These are phyloP conservation scores for Fusarium denticulatum DNA, from an alignment of 2,329 filamentous ascomycete species.

Conservation along the genomic window DNA sequence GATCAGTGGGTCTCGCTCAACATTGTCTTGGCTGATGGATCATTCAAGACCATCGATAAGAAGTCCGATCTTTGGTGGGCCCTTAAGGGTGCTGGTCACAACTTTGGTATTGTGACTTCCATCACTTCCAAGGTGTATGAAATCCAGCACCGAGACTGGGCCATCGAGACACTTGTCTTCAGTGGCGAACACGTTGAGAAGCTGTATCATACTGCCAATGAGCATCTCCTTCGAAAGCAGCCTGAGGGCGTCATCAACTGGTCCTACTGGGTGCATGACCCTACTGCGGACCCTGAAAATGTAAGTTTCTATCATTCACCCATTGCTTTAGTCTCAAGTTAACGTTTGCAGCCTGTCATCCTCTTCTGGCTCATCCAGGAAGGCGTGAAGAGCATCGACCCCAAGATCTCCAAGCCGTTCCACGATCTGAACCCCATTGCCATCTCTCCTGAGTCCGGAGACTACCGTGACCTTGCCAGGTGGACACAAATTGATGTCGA, in stretches of 20 bases:
- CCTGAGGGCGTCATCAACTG: slow-evolving; percentile 59
- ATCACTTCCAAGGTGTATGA: slow-evolving; percentile 47
- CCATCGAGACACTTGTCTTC: slow-evolving; percentile 54
- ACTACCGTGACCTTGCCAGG: slow-evolving; percentile 35
- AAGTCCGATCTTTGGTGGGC: slow-evolving; percentile 50
- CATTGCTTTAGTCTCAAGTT: background rate
- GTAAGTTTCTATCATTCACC: slow-evolving; percentile 37
- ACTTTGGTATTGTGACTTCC: slow-evolving; percentile 49
- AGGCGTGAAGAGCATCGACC: slow-evolving; percentile 53
- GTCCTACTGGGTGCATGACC: slow-evolving; percentile 58
- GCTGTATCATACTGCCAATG: slow-evolving; percentile 58
- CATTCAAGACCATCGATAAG: slow-evolving; percentile 34
- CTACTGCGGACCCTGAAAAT: slow-evolving; percentile 53
- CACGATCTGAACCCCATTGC: slow-evolving; percentile 53
- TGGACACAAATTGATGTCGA: slow-evolving; percentile 36
- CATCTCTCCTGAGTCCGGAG: slow-evolving; percentile 36
- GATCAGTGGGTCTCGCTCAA: slow-evolving; percentile 49
- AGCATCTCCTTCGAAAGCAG: slow-evolving; percentile 55
- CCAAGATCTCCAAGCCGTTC: slow-evolving; percentile 56
- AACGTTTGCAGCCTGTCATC: slow-evolving; percentile 48
- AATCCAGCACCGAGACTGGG: slow-evolving; percentile 39
- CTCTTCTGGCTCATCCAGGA: slow-evolving; percentile 57
- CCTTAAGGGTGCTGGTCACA: slow-evolving; percentile 48
- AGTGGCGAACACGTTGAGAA: slow-evolving; percentile 59
- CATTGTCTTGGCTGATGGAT: slow-evolving; percentile 47